Evolutionary conservation across 2,329 filamentous ascomycete species (phyloP).

Genomic region (Parastagonospora nodorum): DNA sequence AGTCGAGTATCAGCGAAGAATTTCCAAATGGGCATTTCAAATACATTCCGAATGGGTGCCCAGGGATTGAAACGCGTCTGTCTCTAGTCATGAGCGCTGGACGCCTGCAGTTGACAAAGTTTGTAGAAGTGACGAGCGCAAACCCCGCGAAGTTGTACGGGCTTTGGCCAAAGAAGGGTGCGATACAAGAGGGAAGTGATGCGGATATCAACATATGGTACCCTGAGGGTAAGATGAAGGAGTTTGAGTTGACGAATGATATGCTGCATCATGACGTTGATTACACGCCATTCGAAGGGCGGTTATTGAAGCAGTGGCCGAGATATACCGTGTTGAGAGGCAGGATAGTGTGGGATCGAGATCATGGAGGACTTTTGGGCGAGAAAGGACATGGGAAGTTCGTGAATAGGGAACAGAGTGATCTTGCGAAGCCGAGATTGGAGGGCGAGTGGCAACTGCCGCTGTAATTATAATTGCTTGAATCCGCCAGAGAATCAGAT

Average conservation of each 20-base stretch:
- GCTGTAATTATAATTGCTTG: constrained; percentile 3
- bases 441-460: constrained; percentile 28
- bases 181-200: constrained; percentile 56
- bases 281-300: constrained; percentile 67
- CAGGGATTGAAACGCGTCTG: constrained; percentile 63
- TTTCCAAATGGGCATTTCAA: constrained; percentile 56
- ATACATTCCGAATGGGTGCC: constrained; percentile 63
- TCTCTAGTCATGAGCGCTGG: constrained; percentile 50
- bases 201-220: constrained; percentile 63
- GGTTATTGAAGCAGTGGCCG: constrained; percentile 63
- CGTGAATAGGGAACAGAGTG: constrained; percentile 50
- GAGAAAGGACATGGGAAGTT: constrained; percentile 57
- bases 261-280: constrained; percentile 66
- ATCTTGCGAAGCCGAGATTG: constrained; percentile 40
- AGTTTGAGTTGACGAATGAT: constrained; percentile 56
- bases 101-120: constrained; percentile 54
- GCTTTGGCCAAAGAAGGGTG: constrained; percentile 58
- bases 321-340: constrained; percentile 65
- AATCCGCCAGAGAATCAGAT: no score
- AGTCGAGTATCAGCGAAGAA: constrained; percentile 52
- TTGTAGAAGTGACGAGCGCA: constrained; percentile 61
- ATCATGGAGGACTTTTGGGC: constrained; percentile 57
- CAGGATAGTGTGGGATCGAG: constrained; percentile 62
- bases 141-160: constrained; percentile 65
- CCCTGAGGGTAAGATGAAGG: constrained; percentile 45